A percentile compares a stretch with the other conserved stretches of the same genome.
Conservation (phyloP, 805 yeast species). For the Yamadazyma paraphyllophila region DNA sequence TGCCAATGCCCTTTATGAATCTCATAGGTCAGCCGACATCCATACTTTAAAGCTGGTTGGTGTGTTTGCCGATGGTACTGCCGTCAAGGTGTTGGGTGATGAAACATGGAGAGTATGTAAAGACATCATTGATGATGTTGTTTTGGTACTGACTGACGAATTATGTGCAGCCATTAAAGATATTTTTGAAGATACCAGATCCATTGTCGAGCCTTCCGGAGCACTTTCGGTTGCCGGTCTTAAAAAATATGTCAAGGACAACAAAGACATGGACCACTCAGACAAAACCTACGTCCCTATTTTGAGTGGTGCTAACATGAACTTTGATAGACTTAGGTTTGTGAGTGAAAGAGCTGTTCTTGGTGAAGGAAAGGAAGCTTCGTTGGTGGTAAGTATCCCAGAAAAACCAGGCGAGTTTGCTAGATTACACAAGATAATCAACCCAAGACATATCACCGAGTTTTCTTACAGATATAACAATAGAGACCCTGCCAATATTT, state of each 20-base stretch:
- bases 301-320: constrained; percentile 96
- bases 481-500: constrained; percentile 65
- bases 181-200: constrained; percentile 91
- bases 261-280: constrained; percentile 71
- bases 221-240: constrained; percentile 95
- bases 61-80: constrained; percentile 98
- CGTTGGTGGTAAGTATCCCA: constrained; percentile 85
- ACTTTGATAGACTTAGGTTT: constrained; percentile 92
- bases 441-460: constrained; percentile 91
- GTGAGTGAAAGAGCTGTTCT: constrained; percentile 95
- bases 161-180: constrained; percentile 96
- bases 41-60: constrained; percentile 73
- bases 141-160: constrained; percentile 86
- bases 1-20: constrained; percentile 86
- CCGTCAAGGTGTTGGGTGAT: constrained; percentile 84
- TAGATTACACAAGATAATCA: constrained; percentile 69
- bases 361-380: constrained; percentile 98
- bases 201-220: constrained; percentile 95
- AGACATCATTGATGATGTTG: constrained; percentile 84
- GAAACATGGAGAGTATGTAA: constrained; percentile 84
- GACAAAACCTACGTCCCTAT: constrained; percentile 76
- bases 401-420: constrained; percentile 90
- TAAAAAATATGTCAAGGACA: constrained; percentile 69
- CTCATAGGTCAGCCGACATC: constrained; percentile 55
- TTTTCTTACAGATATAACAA: constrained; percentile 80